Percentiles rank a stretch among this genome's conserved stretches.
Conservation (phyloP, 192 early-diverging fungal genomes). For the Endogone sp. region DNA sequence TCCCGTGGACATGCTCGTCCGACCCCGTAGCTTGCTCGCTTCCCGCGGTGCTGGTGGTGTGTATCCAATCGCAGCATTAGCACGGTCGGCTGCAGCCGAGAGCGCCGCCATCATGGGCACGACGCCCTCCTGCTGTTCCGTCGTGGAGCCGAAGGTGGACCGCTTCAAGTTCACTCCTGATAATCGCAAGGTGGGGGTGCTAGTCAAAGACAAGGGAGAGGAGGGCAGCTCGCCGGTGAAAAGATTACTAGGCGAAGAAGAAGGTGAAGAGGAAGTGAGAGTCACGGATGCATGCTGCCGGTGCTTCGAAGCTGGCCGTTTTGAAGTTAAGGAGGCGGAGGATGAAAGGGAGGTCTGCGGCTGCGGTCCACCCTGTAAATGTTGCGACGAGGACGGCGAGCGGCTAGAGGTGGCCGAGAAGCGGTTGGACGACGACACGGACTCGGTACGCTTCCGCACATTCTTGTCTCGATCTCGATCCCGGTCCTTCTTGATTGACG, state of each 20-base stretch:
- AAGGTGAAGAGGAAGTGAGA: background rate
- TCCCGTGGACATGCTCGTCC: background rate
- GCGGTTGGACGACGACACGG: background rate
- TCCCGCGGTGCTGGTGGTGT: background rate
- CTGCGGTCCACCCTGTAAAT: background rate
- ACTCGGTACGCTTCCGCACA: background rate
- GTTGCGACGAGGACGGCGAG: no score
- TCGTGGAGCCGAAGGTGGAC: background rate
- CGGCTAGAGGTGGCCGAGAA: background rate
- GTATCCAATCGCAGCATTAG: background rate
- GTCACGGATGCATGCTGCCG: background rate
- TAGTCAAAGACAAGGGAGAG: background rate
- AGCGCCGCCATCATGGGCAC: background rate
- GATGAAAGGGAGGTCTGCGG: background rate
- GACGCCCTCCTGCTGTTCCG: background rate
- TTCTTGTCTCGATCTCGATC: background rate
- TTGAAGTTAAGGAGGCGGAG: background rate
- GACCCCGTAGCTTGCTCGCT: background rate
- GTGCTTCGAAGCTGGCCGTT: background rate
- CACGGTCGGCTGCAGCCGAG: background rate
- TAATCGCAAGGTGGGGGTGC: background rate
- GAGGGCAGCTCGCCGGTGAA: background rate
- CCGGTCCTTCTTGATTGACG: background rate
- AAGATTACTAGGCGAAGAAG: background rate
- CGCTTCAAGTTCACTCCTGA: background rate